Base-by-base conservation (phyloP, 306 rosid species). In the Hylodesmum podocarpum region DNA sequence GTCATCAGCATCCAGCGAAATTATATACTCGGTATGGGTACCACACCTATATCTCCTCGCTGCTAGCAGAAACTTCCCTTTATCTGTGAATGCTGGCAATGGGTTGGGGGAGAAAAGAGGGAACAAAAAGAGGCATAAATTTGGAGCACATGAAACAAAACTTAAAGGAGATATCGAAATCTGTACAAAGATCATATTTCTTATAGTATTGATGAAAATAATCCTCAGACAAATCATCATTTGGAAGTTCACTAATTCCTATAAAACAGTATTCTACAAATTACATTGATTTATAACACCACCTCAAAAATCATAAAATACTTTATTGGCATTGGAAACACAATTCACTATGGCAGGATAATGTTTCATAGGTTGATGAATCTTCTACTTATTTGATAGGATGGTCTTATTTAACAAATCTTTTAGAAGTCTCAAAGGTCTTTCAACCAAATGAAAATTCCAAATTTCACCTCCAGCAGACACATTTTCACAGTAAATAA, bases 61-160 rank as follows among this genome's bases (percentile, higher is more conserved):
- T 11, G 99, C 98, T 76, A 96, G 88, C 67, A 96, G 94, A 79
- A 96, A 91, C 82, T 96, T 93, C 65, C 99, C 99, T 83, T 87
- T 85, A 37, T 96, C 99, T 59, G 93, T 83, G 80, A 91, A 91
- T 82, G 99, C 99, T 96, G 93, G 47, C 41, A 66, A 70, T 21
- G 24, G 75, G 41, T 4, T 4, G 18, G 74, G 53, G 21, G 9
- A 37, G 47, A 8, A 40, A 63, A 19, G 16, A 51, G 27, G 49
- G 36, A 66, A 22, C 15, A 18, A 18, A 36, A 50, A 75, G 21
- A 83, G 63, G 29, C 77, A 53, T 29, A 41, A 74, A 21, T 55
- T 50, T 63, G 50, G 40, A 76, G 76, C 25, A 61, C 50, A 70
- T 28, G 44, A 67, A 24, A 66, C 72, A 55, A 66, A 61, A 22